Base-by-base conservation (phyloP, 176 grass and related monocot species). In the Zizania latifolia region DNA sequence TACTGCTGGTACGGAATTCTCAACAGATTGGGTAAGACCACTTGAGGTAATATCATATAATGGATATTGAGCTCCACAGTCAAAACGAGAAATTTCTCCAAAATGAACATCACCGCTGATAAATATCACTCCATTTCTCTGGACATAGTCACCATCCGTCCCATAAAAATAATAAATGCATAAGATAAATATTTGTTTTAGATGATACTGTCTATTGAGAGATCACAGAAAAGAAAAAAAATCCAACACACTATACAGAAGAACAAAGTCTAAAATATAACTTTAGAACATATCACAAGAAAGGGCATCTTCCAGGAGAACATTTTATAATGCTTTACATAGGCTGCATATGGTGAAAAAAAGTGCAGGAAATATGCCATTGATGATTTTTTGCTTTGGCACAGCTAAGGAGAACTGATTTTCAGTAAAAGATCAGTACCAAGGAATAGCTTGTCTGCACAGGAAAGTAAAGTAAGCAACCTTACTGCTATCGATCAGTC, bases 51-150 rank as follows among this genome's bases (percentile, higher is more conserved):
- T 83, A 78, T 98, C 94, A 33, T 94, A 98, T 5, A 88, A 67
- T 43, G 94, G 89, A 87, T 89, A 98, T 36, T 72, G 65, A 77
- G 54, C 39, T 62, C 88, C 91, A 81, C 86, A 97, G 23, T 98
- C 88, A 36, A 91, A 93, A 56, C 86, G 87, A 53, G 84, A 5
- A n/a, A 98, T 94, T 82, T 98, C 94, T 87, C 94, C 94, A 75
- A 92, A 98, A 69, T 98, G 94, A 78, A 98, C 81, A 89, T 98
- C 94, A 13, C 91, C 94, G 75, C 94, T 98, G 74, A 89, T 71
- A 67, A 98, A 98, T 70, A 94, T 70, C 72, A 93, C 83, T 80
- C 94, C 88, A 81, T 51, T 83, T 84, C 91, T 92, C 94, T 98
- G 88, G 78, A 83, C 19, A 83, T 6, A 65, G 56, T 48, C 45